Evolutionary conservation across 208 protist genomes (phyloP).

Genomic region (Crithidia thermophila): DNA sequence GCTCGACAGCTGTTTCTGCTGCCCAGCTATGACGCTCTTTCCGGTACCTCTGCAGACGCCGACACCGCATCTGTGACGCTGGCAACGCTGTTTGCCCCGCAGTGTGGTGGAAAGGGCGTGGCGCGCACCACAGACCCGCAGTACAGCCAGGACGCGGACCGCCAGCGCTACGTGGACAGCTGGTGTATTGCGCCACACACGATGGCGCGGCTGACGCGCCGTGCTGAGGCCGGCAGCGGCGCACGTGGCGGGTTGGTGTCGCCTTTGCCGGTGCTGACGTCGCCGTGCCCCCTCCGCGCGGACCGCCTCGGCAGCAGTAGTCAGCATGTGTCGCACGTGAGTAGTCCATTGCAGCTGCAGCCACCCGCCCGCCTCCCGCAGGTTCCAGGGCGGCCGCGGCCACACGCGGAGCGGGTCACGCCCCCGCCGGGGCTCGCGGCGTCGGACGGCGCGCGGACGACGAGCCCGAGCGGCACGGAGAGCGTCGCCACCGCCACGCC

Average conservation of each 20-base stretch:
- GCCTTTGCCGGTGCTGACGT: too few species aligned
- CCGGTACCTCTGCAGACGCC: background rate
- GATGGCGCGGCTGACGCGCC: conserved; percentile 8
- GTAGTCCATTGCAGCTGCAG: too few species aligned
- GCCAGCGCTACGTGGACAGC: conserved; percentile 20
- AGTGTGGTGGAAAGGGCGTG: background rate
- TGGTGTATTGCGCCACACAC: conserved; percentile 17
- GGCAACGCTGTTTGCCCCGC: background rate
- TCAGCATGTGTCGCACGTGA: too few species aligned
- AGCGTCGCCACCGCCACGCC: background rate
- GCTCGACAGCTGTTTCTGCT: conserved; percentile 24
- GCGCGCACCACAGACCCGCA: conserved; percentile 12
- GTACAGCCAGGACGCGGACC: conserved; percentile 11
- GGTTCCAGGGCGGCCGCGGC: background rate
- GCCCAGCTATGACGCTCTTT: conserved; percentile 17
- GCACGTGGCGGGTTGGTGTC: too few species aligned
- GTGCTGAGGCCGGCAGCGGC: background rate
- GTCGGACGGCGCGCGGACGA: background rate
- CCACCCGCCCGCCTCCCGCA: background rate
- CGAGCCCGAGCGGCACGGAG: background rate
- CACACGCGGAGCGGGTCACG: background rate
- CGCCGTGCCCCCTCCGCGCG: too few species aligned
- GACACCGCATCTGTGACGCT: background rate
- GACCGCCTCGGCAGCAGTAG: too few species aligned
- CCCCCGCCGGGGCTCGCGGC: background rate